Base-by-base conservation (phyloP, 1,284 basidiomycete genomes). In the Boletus hoseneyae region DNA sequence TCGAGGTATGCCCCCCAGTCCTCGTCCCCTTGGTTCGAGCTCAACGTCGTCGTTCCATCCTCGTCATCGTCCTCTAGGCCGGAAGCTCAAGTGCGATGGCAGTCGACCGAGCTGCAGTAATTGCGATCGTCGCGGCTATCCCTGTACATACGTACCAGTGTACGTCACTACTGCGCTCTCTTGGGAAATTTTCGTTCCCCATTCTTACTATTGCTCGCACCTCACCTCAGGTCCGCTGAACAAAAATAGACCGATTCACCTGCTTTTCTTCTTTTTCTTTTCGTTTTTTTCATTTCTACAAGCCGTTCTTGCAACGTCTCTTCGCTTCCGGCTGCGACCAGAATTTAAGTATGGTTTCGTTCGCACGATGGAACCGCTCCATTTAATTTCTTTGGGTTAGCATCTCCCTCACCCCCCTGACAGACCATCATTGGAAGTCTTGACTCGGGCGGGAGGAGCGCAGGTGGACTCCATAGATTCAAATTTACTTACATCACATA, bases 11-110 rank as follows among this genome's bases (percentile, higher is more conserved):
- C 42, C n/a, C 25, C 6, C 29, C 29, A 5, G 5, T 13, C 29
- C 29, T 30, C 29, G 29, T 10, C 5, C 12, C 13, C 25, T 46
- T 27, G 33, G 38, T 36, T 45, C 34, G 16, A 40, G 37, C 38
- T 42, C 41, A 50, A 18, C 10, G 7, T 25, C 21, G 10, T 23
- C n/a, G 19, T 36, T 19, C 16, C 18, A 4, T 40, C 19, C 8
- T 40, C 10, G 6, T 27, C 23, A 9, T 19, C 16, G 12, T 33
- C 19, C 15, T 36, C 15, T 51, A 82, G 80, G 76, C 8, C 70
- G 80, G 48, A 83, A 83, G 64, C 60, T 83, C 42, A 83, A 82
- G 65, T 83, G 80, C 55, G 78, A 82, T 53, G 80, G 81, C 10
- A 55, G 61, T 45, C 72, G 72, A 25, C 81, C 80, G 4, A 70